Evolutionary conservation across 495 filamentous ascomycete genomes (phyloP).

Genomic region (Entonaema liquescens): DNA sequence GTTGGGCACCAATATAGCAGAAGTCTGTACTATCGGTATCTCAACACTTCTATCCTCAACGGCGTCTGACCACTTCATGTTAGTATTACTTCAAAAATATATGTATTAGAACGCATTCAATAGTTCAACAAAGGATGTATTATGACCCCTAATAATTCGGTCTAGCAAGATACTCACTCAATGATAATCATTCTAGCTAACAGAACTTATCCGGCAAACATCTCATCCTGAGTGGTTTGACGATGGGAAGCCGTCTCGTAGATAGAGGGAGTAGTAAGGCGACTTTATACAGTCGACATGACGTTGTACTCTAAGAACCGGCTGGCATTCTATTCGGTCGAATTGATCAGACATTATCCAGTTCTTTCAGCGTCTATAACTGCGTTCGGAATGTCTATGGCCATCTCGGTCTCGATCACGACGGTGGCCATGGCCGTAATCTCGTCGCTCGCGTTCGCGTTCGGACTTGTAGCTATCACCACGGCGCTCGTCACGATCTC

Average conservation of each 20-base stretch:
- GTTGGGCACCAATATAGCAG: not conserved
- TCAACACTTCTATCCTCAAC: not conserved
- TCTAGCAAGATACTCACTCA: not conserved
- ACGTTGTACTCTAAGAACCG: not conserved
- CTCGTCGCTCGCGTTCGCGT: conserved; percentile 54
- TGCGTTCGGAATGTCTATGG: conserved; percentile 37
- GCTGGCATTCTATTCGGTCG: not conserved
- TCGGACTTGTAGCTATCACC: conserved; percentile 58
- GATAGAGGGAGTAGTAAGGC: not conserved
- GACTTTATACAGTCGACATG: not conserved
- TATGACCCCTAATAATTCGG: not conserved
- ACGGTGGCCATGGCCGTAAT: conserved; percentile 48
- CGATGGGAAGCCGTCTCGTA: not conserved
- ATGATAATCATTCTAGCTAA: not conserved
- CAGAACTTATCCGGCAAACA: not conserved
- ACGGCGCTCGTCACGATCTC: conserved; percentile 50
- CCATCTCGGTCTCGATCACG: conserved; percentile 47
- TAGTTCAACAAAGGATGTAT: not conserved
- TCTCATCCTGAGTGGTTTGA: not conserved
- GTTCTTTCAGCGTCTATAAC: conserved; percentile 28
- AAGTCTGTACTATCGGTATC: not conserved
- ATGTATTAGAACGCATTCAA: not conserved
- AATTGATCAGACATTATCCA: not conserved
- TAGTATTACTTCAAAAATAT: conserved; percentile 11
- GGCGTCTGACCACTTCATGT: conserved; percentile 3